phyloP scores from a whole-genome alignment of 176 grass and related monocot genomes.

The Coix lacrymajobi region DNA sequence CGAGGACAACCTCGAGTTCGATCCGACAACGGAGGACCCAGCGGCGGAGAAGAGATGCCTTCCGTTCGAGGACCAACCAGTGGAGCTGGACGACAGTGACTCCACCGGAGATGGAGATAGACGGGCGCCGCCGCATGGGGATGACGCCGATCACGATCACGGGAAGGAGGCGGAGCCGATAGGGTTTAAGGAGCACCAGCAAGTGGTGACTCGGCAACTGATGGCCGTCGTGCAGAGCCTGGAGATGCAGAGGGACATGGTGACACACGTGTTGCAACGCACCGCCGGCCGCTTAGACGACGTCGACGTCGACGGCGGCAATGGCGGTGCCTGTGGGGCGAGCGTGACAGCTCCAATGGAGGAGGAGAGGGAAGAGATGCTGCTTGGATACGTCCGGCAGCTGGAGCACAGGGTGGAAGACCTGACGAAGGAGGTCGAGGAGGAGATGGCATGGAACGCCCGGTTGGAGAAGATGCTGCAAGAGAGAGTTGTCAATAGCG shows the following conservation, averaged over 20 bases:
- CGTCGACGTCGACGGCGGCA: not conserved
- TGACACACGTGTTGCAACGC: conserved; percentile 41
- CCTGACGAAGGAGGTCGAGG: conserved; percentile 49
- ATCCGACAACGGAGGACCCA: not conserved
- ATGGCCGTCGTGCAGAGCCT: conserved; percentile 59
- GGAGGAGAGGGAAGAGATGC: too few species aligned
- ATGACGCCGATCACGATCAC: not conserved
- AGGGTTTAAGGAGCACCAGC: conserved; percentile 11
- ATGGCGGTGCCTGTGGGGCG: not conserved
- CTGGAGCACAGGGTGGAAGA: conserved; percentile 53
- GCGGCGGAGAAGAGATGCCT: not conserved
- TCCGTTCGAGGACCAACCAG: not conserved
- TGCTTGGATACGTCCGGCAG: conserved; percentile 44
- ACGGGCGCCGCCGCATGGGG: not conserved
- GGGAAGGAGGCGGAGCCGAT: not conserved
- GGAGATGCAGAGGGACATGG: conserved; percentile 61
- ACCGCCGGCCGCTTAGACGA: too few species aligned
- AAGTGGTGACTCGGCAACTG: conserved; percentile 49
- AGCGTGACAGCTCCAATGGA: not conserved
- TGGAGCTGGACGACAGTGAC: not conserved
- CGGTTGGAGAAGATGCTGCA: conserved; percentile 41
- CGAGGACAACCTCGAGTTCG: conserved; percentile 49
- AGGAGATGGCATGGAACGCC: conserved; percentile 51
- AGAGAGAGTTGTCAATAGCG: not conserved
- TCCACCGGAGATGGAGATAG: not conserved